Evolutionary conservation across 345 rosid species (phyloP), one percentile per base, ranked within the genome.

Genomic region (Boechera retrofracta): DNA sequence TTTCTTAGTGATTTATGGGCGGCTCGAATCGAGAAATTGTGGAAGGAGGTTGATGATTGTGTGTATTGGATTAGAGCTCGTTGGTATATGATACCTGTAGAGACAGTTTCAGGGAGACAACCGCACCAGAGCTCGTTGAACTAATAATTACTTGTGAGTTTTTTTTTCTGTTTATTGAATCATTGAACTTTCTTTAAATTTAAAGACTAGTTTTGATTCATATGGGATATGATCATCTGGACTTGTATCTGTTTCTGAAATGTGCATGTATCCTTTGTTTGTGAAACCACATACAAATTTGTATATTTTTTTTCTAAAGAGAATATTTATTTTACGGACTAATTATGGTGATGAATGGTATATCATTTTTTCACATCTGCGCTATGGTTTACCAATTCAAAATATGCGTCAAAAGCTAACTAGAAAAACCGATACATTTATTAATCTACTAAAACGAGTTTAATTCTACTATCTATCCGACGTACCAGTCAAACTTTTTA

Each of bases 11-110:
- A 92, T 75, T 52, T 95, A 29, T 95, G 92, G 96, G 94, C 96
- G 53, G 97, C 89, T 4, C 86, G 83, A 16, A 88, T 92, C 11
- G 90, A 95, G 64, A 89, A 94, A 26, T 60, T 91, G 18, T 95
- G 99, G 99, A 95, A 83, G 80, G 97, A 83, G 49, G 83, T 67
- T 24, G 86, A 84, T 18, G 85, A 84, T 81, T 91, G 85, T 13
- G 87, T 80, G 71, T 95, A 86, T 75, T 88, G 97, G 97, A 73
- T 87, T 79, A 64, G 82, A 13, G 99, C 86, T 48, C 87, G 67
- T 15, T 95, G 98, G 99, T 95, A 89, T 71, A 78, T 91, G 6
- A 92, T 92, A 61, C 98, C 97, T 2, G 99, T 92, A 83, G 97
- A 95, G 83, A 91, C 99, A 55, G 88, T 87, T 52, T 77, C 88